These are phyloP conservation scores for Aspergillus sp. DNA, from an alignment of 2,329 filamentous ascomycete genomes.

Conservation along the genomic window DNA sequence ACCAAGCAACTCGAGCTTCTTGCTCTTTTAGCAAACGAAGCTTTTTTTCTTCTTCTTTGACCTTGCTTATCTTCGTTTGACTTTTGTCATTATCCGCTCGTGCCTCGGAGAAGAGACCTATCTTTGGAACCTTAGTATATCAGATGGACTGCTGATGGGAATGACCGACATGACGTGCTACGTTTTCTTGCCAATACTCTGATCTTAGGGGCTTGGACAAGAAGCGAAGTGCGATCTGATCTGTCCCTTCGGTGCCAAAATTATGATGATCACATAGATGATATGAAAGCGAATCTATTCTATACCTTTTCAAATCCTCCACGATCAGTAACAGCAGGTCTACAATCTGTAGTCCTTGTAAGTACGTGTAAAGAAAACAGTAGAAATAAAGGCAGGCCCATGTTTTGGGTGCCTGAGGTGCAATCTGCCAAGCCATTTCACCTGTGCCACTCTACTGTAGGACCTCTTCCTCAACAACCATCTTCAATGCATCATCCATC, in stretches of 20 bases:
- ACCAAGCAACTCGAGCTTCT: not conserved
- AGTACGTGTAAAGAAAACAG: too few relatives aligned
- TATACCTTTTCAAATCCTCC: not conserved
- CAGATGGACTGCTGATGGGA: not conserved
- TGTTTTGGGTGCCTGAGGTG: too few relatives aligned
- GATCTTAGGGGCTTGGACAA: not conserved
- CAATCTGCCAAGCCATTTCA: too few relatives aligned
- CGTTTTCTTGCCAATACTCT: not conserved
- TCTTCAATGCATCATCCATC: too few relatives aligned
- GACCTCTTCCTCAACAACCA: too few relatives aligned
- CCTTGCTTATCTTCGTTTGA: not conserved
- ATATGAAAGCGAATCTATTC: slow-evolving; percentile 10
- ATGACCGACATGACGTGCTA: not conserved
- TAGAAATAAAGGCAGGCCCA: too few relatives aligned
- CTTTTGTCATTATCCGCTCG: not conserved
- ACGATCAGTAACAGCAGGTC: too few relatives aligned
- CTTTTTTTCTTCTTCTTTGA: slow-evolving; percentile 7
- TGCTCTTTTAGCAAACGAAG: slow-evolving; percentile 14
- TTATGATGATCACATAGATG: slow-evolving; percentile 8
- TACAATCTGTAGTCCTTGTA: too few relatives aligned
- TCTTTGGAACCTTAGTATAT: slow-evolving; percentile 14
- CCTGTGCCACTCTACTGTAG: too few relatives aligned
- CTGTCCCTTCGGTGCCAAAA: not conserved
- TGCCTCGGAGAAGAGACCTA: slow-evolving; percentile 4
- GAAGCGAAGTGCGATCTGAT: not conserved